These are phyloP conservation scores for Lobosporangium transversale DNA, from an alignment of 192 early-diverging fungal species.

Conservation along the genomic window DNA sequence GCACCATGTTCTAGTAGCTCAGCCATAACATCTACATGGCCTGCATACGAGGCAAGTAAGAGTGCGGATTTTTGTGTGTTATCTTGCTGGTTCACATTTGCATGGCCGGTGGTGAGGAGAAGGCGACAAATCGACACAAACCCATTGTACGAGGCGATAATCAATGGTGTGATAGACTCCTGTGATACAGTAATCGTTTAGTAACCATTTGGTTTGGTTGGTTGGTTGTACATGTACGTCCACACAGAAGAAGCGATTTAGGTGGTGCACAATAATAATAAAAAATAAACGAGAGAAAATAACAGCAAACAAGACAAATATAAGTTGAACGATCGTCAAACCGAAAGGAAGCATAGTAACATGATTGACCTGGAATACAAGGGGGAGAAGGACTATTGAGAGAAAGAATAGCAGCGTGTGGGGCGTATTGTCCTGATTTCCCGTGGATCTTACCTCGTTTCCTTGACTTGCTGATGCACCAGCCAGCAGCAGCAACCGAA, in stretches of 20 bases:
- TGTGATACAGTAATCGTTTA: background rate
- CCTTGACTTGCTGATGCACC: conserved; percentile 37
- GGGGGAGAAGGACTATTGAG: background rate
- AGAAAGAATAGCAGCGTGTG: background rate
- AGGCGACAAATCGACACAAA: conserved; percentile 55
- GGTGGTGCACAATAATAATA: conserved; percentile 4
- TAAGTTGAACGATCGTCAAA: too few relatives aligned
- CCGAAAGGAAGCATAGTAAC: too few relatives aligned
- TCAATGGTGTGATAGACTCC: conserved; percentile 69
- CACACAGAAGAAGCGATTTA: too few relatives aligned
- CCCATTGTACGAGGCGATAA: conserved; percentile 69
- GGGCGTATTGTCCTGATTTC: conserved; percentile 2
- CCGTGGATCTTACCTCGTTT: conserved; percentile 47
- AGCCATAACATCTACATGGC: conserved; percentile 41
- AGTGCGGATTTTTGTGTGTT: conserved; percentile 53
- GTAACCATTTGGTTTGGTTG: background rate
- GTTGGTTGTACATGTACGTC: background rate
- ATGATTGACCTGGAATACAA: too few relatives aligned
- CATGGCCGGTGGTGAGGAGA: conserved; percentile 56
- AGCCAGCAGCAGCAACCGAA: conserved; percentile 48
- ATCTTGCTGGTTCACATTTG: conserved; percentile 54
- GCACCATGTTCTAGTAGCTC: conserved; percentile 49
- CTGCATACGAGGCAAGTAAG: conserved; percentile 46
- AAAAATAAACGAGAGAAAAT: too few relatives aligned
- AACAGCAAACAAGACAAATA: too few relatives aligned